phyloP scores from a whole-genome alignment of 441 rosid genomes.

The Populus hybrid region DNA sequence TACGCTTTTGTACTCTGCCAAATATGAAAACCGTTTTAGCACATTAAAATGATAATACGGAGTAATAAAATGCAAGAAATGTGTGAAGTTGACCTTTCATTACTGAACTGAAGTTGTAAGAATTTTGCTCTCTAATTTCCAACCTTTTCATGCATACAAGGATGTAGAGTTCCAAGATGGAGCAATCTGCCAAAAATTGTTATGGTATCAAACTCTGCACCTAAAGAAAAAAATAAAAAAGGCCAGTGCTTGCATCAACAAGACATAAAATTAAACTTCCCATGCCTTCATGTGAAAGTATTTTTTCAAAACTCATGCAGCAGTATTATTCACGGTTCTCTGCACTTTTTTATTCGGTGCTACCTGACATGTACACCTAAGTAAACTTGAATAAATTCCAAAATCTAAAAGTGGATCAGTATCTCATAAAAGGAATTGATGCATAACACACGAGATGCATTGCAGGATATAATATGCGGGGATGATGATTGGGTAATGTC shows the following conservation, averaged over 20 bases:
- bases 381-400: background rate
- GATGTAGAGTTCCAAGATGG: conserved; percentile 82
- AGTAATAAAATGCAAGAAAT: background rate
- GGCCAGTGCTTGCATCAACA: background rate
- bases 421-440: background rate
- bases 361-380: background rate
- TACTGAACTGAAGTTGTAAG: conserved; percentile 78
- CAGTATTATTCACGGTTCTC: background rate
- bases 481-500: background rate
- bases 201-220: background rate
- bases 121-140: conserved; percentile 83
- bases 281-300: conserved; percentile 3
- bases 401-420: background rate
- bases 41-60: background rate
- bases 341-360: background rate
- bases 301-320: conserved; percentile 1
- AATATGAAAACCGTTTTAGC: conserved; percentile 4
- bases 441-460: background rate
- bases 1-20: conserved; percentile 80
- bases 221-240: background rate
- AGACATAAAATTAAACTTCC: background rate
- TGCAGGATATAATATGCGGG: background rate
- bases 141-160: conserved; percentile 86
- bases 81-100: conserved; percentile 65
- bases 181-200: conserved; percentile 64